Evolutionary conservation across 805 yeast species (phyloP), one percentile per base, ranked within the genome.

Genomic region (Wickerhamiella sorbophila): DNA sequence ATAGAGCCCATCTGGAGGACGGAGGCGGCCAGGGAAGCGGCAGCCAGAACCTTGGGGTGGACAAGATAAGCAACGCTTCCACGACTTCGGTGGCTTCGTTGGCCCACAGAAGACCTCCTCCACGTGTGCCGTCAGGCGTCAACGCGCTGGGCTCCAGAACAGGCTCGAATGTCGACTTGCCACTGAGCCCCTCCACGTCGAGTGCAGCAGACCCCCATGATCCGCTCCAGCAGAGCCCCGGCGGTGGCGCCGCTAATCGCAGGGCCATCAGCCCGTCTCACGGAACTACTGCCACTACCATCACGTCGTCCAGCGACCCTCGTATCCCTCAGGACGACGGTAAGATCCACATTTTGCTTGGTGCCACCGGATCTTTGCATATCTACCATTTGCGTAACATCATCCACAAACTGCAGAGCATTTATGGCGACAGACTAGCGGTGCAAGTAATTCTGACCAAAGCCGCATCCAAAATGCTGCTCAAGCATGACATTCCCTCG

Each of bases 281-380:
- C 29, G 29, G 29, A 6, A 12, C 29, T 24, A 12, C 29, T 24
- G 29, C 10, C 12, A 24, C 29, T 12, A 24, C 10, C 29, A 24
- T 24, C 10, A 12, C 12, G 10, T 24, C 29, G 29, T 24, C 29
- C 10, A 63, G 73, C 36, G 87, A 80, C 53, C 74, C 79, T 3
- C 66, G 79, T 9, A 60, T 77, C 45, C 79, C 80, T 3, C 74
- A 79, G 58, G 93, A 85, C 56, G 96, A 86, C 60, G 88, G 85
- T 10, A 86, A 85, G 57, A 69, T 83, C 45, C 96, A 86, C 62
- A 77, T 86, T 32, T 64, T 86, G 44, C 65, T 86, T 45, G 95
- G 91, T 10, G 86, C 86, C 29, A 84, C 94, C 24, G 96, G 96
- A 2, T 78, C 91, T 3, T 77, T 84, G 21, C 88, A 93, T 18